phyloP scores from a whole-genome alignment of 2,329 filamentous ascomycete genomes.

The Hansfordia pulvinata region DNA sequence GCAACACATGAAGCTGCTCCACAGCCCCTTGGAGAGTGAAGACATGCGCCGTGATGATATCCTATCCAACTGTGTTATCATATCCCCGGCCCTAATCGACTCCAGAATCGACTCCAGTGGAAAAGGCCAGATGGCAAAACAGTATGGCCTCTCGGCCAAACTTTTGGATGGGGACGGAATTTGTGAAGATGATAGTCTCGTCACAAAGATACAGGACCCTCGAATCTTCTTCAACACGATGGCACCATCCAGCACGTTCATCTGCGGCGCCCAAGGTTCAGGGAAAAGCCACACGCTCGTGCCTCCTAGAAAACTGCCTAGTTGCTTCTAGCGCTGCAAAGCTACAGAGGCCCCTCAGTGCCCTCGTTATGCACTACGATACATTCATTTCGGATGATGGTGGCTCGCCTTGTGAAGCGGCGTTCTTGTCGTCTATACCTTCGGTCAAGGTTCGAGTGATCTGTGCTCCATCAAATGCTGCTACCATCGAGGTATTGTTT shows the following conservation, averaged over 20 bases:
- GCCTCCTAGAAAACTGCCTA: conserved; percentile 43
- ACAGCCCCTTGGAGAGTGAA: no score
- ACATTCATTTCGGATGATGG: conserved; percentile 32
- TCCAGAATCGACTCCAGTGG: no score
- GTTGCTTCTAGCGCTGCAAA: conserved; percentile 26
- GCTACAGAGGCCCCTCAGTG: conserved; percentile 38
- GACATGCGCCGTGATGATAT: no score
- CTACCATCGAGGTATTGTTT: conserved; percentile 19
- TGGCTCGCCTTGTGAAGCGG: conserved; percentile 44
- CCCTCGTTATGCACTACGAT: conserved; percentile 53
- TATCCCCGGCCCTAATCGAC: no score
- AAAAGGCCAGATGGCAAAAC: no score
- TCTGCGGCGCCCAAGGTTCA: conserved; percentile 50
- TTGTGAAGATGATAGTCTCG: no score
- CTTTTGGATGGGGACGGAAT: no score
- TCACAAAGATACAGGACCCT: no score
- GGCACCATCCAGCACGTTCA: conserved; percentile 43
- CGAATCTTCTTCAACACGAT: conserved; percentile 31
- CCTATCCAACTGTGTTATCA: no score
- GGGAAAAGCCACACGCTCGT: conserved; percentile 51
- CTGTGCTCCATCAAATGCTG: conserved; percentile 38
- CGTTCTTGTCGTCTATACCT: conserved; percentile 31
- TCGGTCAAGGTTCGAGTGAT: conserved; percentile 35
- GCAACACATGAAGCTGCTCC: no score
- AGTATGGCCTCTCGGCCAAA: no score